phyloP scores from a whole-genome alignment of 2,329 filamentous ascomycete genomes.

The Claviceps maximensis region DNA sequence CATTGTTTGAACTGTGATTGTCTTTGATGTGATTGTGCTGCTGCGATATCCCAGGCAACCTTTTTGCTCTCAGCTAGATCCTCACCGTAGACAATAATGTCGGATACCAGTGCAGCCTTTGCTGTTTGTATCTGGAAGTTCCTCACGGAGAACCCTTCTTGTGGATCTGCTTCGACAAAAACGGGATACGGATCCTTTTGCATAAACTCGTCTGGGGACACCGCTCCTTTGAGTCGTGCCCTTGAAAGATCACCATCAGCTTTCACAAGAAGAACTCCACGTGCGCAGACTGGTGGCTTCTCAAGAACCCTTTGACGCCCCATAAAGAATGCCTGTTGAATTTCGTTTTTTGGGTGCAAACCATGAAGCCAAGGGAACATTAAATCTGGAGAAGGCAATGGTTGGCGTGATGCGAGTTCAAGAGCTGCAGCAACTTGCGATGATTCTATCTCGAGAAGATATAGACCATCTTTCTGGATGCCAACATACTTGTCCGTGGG shows the following conservation, averaged over 20 bases:
- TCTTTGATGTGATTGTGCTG: conserved; percentile 65
- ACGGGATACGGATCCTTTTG: conserved; percentile 34
- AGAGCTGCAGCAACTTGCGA: conserved; percentile 57
- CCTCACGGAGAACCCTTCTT: conserved; percentile 82
- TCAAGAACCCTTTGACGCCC: conserved; percentile 59
- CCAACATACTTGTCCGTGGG: conserved; percentile 53
- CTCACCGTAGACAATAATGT: conserved; percentile 86
- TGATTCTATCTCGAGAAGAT: conserved; percentile 62
- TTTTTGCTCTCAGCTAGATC: conserved; percentile 47
- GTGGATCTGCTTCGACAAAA: conserved; percentile 76
- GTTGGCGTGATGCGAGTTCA: conserved; percentile 62
- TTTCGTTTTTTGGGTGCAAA: conserved; percentile 72
- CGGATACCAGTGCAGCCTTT: conserved; percentile 76
- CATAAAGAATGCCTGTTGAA: conserved; percentile 83
- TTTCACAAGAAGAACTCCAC: conserved; percentile 77
- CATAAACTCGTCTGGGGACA: conserved; percentile 70
- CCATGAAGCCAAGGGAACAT: conserved; percentile 97
- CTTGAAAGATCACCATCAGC: conserved; percentile 64
- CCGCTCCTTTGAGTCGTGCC: conserved; percentile 73
- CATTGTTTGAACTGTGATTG: conserved; percentile 45
- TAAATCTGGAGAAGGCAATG: conserved; percentile 68
- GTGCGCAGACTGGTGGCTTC: conserved; percentile 57
- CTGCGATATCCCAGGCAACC: conserved; percentile 54
- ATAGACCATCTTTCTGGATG: conserved; percentile 36
- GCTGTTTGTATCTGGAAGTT: conserved; percentile 95